Percentiles rank a stretch among this genome's conserved stretches.
Evolutionary conservation across 2,329 filamentous ascomycete species (phyloP).

Genomic region (Myriosclerotinia scirpicola): DNA sequence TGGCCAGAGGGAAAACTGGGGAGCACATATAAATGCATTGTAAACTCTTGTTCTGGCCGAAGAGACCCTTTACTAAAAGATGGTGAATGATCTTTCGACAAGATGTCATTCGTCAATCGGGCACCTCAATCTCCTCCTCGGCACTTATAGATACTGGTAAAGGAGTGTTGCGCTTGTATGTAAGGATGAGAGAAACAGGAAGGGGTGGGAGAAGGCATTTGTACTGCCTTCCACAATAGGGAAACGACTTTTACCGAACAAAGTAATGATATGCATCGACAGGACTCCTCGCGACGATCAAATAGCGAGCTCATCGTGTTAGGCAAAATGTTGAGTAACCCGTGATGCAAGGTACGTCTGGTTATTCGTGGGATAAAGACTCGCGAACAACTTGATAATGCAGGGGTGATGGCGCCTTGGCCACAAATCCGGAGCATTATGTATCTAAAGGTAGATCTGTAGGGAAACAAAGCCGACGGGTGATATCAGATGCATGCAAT

Average conservation of each 20-base stretch:
- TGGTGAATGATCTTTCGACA: not conserved
- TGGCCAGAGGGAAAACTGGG: not conserved
- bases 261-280: conserved; percentile 3
- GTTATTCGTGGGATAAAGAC: conserved; percentile 19
- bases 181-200: not conserved
- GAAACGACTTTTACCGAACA: not conserved
- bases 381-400: conserved; percentile 4
- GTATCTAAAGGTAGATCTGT: not conserved
- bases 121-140: not conserved
- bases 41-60: not conserved
- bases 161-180: conserved; percentile 16
- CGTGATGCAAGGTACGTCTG: conserved; percentile 13
- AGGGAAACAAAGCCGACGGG: not conserved
- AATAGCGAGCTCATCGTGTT: not conserved
- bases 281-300: not conserved
- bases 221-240: not conserved
- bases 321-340: conserved; percentile 1
- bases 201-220: not conserved
- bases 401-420: not conserved
- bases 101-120: not conserved
- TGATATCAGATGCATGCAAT: not conserved
- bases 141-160: not conserved
- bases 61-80: not conserved
- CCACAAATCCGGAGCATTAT: not conserved
- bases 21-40: not conserved